Percentiles rank a stretch among this genome's conserved stretches.
Conservation (phyloP, 345 rosid genomes). For the Sonneratia caseolaris region DNA sequence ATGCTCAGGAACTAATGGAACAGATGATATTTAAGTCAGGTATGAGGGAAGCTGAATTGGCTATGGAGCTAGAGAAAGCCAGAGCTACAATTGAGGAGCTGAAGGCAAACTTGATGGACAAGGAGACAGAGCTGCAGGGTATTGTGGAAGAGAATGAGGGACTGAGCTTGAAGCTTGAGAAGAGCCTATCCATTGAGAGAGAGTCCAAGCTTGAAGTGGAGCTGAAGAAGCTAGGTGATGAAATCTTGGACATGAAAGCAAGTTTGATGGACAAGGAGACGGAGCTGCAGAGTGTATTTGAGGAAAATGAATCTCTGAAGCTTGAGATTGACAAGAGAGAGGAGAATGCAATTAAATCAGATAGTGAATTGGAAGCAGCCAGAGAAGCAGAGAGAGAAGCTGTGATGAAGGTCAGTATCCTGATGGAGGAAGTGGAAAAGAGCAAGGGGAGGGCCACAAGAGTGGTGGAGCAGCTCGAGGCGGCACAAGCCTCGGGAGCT, state of each 20-base stretch:
- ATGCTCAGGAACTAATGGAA: slow-evolving; percentile 41
- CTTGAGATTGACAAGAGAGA: slow-evolving; percentile 43
- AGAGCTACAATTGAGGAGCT: slow-evolving; percentile 51
- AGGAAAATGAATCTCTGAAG: slow-evolving; percentile 59
- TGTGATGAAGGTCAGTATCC: slow-evolving; percentile 53
- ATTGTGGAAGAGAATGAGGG: slow-evolving; percentile 71
- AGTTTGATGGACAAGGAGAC: slow-evolving; percentile 67
- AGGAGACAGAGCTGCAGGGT: slow-evolving; percentile 72
- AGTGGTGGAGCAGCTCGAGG: slow-evolving; percentile 69
- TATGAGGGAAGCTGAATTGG: slow-evolving; percentile 49
- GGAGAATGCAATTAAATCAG: slow-evolving; percentile 22
- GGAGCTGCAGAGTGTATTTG: slow-evolving; percentile 46
- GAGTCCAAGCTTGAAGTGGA: slow-evolving; percentile 36
- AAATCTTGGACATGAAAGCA: slow-evolving; percentile 43
- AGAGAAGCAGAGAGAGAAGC: slow-evolving; percentile 50
- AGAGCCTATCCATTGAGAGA: slow-evolving; percentile 18
- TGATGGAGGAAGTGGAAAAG: slow-evolving; percentile 77
- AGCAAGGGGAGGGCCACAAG: slow-evolving; percentile 54
- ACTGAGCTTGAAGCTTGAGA: slow-evolving; percentile 35
- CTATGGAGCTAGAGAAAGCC: slow-evolving; percentile 43
- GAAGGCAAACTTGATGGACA: slow-evolving; percentile 73
- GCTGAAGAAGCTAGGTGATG: slow-evolving; percentile 37
- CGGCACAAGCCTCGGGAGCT: slow-evolving; percentile 57
- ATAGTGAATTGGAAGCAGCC: slow-evolving; percentile 25
- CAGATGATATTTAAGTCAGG: slow-evolving; percentile 28